Evolutionary conservation across 176 grass and related monocot species (phyloP), one percentile per base, ranked within the genome.

Genomic region (Sorghum bicolor): DNA sequence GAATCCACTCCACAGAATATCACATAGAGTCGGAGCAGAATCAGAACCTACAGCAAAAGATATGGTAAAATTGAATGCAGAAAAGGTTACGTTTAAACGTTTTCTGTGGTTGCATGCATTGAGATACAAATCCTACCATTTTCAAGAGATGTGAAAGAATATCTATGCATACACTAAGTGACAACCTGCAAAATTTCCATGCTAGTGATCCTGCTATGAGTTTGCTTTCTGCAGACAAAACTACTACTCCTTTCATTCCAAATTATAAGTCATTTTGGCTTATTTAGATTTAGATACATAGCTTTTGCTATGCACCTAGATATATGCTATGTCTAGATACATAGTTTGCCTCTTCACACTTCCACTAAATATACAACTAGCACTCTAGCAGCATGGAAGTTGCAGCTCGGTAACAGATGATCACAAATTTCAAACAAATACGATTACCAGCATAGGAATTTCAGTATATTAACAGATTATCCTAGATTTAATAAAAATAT

Each of bases 11-110:
- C 25, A 83, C 55, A 94, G 71, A 40, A 90, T 88, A 50, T 87
- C 87, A 67, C 93, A 94, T 48, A 96, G 67, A 71, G 25, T 69
- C 22, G 71, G 52, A 36, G 93, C 85, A 44, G 96, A 99, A 55
- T 84, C 89, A 5, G 39, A 77, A 72, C 93, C 91, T 95, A 67
- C 61, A 87, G n/a, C 29, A 68, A 68, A 76, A 80, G 9, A 64
- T 22, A 26, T 24, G 33, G 77, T 45, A 80, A 29, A 81, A 75
- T 10, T 41, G 48, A 87, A 82, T 70, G 20, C 44, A 12, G 67
- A 34, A 43, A 37, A 33, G 10, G 12, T 53, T 19, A 58, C 4
- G 5, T 72, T 64, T 26, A 76, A 67, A 25, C 77, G 67, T 47
- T 79, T 16, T 26, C 6, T 39, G n/a, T 43, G 50, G 26, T 26